Evolutionary conservation across 1,284 basidiomycete species (phyloP), one percentile per base, ranked within the genome.

Genomic region (Boletus subluridellus): DNA sequence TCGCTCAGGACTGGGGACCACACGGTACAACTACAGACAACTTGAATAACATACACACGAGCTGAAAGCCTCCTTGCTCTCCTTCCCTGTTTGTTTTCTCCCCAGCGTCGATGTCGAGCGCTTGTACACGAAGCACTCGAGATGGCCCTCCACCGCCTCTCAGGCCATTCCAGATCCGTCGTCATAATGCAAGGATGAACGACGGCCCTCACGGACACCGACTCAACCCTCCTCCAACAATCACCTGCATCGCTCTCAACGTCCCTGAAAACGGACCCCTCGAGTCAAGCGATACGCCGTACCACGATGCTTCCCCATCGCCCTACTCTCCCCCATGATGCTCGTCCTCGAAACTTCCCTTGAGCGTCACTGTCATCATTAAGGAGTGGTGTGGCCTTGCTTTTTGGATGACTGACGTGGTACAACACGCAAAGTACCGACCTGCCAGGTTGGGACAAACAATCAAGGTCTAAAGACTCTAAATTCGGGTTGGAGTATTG

Each of bases 351-450:
- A 41, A 41, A 24, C 45, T 17, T 12, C 57, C 57, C 41, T 58
- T 47, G 28, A 58, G 57, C 35, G 57, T 60, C 9, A 58, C 41
- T 15, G 57, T 60, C 57, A 60, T 58, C 14, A 58, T 21, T 21
- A 1, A 1, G 21, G 21, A 21, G 21, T 21, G 21, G 21, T 21
- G 21, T 21, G 21, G 21, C 21, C 21, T 21, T 21, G 21, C 21
- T 21, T 21, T 21, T 21, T 21, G 21, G 21, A 21, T 21, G 21
- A 21, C 21, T 21, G 21, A 21, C 21, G 21, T 21, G 21, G 21
- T 21, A 21, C 21, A 21, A 21, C 21, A 21, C 21, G 21, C 21
- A 21, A 1, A 21, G 21, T 21, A 21, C 21, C 21, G 21, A 21
- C 21, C 21, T 21, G 21, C 21, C 21, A 21, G 21, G 21, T 21